Evolutionary conservation across 495 filamentous ascomycete species (phyloP), one percentile per base, ranked within the genome.

Genomic region (Geopyxis carbonaria): DNA sequence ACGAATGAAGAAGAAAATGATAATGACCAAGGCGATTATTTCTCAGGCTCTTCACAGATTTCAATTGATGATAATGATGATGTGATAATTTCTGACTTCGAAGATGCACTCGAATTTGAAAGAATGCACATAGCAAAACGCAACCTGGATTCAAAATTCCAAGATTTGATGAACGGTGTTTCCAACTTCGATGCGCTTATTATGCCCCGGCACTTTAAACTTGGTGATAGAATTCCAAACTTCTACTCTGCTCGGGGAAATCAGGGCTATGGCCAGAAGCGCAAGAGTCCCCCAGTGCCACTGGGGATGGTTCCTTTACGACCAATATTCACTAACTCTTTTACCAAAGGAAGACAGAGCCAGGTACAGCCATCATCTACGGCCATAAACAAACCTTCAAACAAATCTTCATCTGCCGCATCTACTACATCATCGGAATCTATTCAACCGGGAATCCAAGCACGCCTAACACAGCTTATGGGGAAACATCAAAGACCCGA

Each of bases 201-300:
- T 18, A 9, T 36, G 28, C 40, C 47, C 24, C 19, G 35, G 6
- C 46, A 47, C 25, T 54, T 54, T 21, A 44, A 42, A 14, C 30
- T 50, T 13, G 51, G 51, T 11, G 51, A 55, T 11, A 38, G 33
- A 7, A 55, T 55, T 13, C 51, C 51, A 4, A 45, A 45, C 2
- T 55, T 55, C 36, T 54, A 50, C 7, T 46, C 38, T 25, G 42
- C 38, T 11, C 28, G 45, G n/a, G 21, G 37, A 27, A 45, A 45
- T 11, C 43, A 53, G 31, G 50, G 50, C 4, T 40, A 31, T 9
- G 40, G 40, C n/a, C n/a, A n/a, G n/a, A 32, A 50, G 6, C 38
- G 38, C 1, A 54, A 54, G 30, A 41, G 39, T 9, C 50, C 50
- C 5, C 51, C 51, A 14, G 48, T 45, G 5, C 51, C 51, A 8